Base-by-base conservation (phyloP, 2,329 filamentous ascomycete species). In the Curvularia spicifera region DNA sequence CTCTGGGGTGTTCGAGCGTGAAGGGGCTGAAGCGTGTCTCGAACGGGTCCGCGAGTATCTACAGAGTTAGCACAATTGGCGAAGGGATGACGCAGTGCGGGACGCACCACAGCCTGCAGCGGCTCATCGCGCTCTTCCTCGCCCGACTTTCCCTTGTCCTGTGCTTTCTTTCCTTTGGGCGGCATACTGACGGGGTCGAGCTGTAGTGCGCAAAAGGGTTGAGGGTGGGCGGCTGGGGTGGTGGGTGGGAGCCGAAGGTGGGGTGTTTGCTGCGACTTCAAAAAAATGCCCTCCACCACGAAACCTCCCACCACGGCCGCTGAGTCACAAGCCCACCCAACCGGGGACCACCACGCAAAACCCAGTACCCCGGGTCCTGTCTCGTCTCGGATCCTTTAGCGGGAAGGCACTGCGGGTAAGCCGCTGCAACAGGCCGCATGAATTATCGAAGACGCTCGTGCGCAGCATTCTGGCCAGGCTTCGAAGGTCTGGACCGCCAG, bases 31-130 rank as follows among this genome's bases (percentile, higher is more conserved):
- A 99, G 76, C 92, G 85, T 47, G 92, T 93, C 78, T 98, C 93
- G 76, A 96, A 99, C 0, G 92, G 93, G 82, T 99, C 95, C 65
- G 94, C 91, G 64, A 99, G 87, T 58, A 99, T 84, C 90, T 95
- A 71, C 29, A 50, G 42, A 47, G 56, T 73, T 49, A 74, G 69
- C 48, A 56, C 31, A 35, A 39, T 51, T 49, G 53, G 53, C 44
- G 42, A 24, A 22, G 2, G 20, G 18, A 44, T 51, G 40, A 54
- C 31, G 56, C 42, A 59, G 49, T 33, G 56, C 56, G 46, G 26
- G 50, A 79, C 83, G 62, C 78, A 86, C 83, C 58, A 89, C 85
- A 46, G 87, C 87, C 78, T 88, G 86, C 31, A 89, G 79, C 15
- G 84, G 82, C 63, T 88, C 85, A 64, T 87, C 85, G 57, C 84